Conservation (phyloP, 2,329 filamentous ascomycete genomes). For the Atkinsonella hypoxylon region DNA sequence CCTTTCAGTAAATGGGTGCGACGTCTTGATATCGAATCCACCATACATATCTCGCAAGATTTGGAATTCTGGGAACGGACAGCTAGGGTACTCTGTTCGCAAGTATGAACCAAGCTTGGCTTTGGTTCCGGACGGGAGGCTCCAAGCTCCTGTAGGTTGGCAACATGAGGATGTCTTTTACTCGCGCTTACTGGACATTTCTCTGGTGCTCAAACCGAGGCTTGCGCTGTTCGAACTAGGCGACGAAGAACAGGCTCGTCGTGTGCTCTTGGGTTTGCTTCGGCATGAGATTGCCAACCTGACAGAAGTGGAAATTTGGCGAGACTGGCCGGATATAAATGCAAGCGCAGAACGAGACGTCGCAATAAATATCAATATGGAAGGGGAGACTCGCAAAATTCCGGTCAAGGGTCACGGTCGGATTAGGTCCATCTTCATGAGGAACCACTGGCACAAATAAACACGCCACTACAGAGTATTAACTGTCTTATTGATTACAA, state of each 20-base stretch:
- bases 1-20: slow-evolving; percentile 23
- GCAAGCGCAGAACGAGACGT: slow-evolving; percentile 16
- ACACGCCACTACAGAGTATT: neutral
- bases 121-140: slow-evolving; percentile 43
- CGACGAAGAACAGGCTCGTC: slow-evolving; percentile 52
- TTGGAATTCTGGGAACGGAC: slow-evolving; percentile 26
- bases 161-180: slow-evolving; percentile 51
- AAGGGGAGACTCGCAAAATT: slow-evolving; percentile 15
- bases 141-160: slow-evolving; percentile 20
- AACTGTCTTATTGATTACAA: neutral
- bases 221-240: slow-evolving; percentile 60
- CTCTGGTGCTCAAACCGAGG: slow-evolving; percentile 34
- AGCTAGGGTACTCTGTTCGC: slow-evolving; percentile 61
- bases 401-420: slow-evolving; percentile 34
- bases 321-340: slow-evolving; percentile 47
- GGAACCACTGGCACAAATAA: neutral
- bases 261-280: slow-evolving; percentile 43
- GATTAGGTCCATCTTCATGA: slow-evolving; percentile 30
- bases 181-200: slow-evolving; percentile 46
- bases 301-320: slow-evolving; percentile 53
- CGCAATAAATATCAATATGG: slow-evolving; percentile 13
- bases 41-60: slow-evolving; percentile 65
- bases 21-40: slow-evolving; percentile 77
- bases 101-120: slow-evolving; percentile 72
- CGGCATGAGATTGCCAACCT: slow-evolving; percentile 15